A percentile compares a stretch with the other conserved stretches of the same genome.
Conservation (phyloP, 78 protist species). For the Diacronema lutheri region DNA sequence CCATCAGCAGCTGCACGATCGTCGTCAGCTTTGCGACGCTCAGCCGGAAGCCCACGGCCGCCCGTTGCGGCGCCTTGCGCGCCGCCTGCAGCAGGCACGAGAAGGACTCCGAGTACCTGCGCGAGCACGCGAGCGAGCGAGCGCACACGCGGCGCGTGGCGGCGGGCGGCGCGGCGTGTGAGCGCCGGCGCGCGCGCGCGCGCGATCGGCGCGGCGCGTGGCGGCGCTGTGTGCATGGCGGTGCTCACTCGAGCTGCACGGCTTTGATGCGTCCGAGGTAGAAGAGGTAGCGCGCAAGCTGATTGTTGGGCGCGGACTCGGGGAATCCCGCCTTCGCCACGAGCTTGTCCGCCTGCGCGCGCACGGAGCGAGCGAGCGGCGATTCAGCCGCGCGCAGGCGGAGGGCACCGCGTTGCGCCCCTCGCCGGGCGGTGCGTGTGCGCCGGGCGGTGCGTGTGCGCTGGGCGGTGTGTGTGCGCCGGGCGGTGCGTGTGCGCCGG, state of each 20-base stretch:
- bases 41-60: slow-evolving; percentile 87
- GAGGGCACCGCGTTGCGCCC: too few relatives aligned
- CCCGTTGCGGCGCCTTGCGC: slow-evolving; percentile 90
- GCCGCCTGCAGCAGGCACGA: slow-evolving; percentile 70
- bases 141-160: too few relatives aligned
- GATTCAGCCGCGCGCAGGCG: too few relatives aligned
- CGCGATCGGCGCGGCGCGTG: too few relatives aligned
- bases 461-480: too few relatives aligned
- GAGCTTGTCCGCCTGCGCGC: slow-evolving; percentile 55
- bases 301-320: slow-evolving; percentile 65
- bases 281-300: slow-evolving; percentile 86
- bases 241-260: slow-evolving; percentile 83
- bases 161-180: too few relatives aligned
- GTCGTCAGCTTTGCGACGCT: slow-evolving; percentile 65
- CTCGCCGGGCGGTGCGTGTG: too few relatives aligned
- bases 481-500: too few relatives aligned
- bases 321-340: slow-evolving; percentile 72
- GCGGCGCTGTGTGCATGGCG: too few relatives aligned
- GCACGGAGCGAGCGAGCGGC: not conserved
- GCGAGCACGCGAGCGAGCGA: not conserved
- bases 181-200: too few relatives aligned
- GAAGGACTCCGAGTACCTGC: slow-evolving; percentile 73
- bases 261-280: slow-evolving; percentile 85
- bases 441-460: too few relatives aligned
- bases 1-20: slow-evolving; percentile 87